Percentiles rank a stretch among this genome's conserved stretches.
phyloP scores from a whole-genome alignment of 2,329 filamentous ascomycete species.

The Immersiporthe knoxdaviesiana region DNA sequence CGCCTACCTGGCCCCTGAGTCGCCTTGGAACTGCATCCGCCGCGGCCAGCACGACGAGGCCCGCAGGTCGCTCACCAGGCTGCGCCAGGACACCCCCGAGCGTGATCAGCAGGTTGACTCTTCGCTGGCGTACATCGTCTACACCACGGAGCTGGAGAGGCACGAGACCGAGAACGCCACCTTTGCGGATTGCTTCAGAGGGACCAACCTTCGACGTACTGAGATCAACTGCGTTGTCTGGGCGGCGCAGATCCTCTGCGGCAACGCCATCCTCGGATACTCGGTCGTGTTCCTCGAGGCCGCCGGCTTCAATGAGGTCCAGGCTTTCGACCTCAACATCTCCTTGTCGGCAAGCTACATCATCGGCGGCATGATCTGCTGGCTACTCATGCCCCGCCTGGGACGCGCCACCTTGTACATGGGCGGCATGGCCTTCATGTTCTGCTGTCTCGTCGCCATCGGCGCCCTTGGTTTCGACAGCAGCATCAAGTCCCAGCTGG shows the following conservation, averaged over 20 bases:
- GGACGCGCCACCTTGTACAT: slow-evolving; percentile 48
- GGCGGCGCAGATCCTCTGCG: slow-evolving; percentile 44
- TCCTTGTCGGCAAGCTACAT: slow-evolving; percentile 46
- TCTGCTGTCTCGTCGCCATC: slow-evolving; percentile 42
- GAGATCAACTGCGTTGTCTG: slow-evolving; percentile 43
- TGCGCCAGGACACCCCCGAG: slow-evolving; percentile 33
- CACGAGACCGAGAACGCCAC: slow-evolving; percentile 32
- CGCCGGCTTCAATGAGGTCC: slow-evolving; percentile 42
- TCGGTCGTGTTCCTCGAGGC: slow-evolving; percentile 44
- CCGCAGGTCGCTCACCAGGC: slow-evolving; percentile 33
- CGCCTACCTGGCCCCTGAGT: slow-evolving; percentile 43
- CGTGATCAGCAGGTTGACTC: slow-evolving; percentile 36
- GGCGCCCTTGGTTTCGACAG: slow-evolving; percentile 38
- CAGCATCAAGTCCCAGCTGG: slow-evolving; percentile 34
- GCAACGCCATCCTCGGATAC: slow-evolving; percentile 43
- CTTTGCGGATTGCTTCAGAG: slow-evolving; percentile 34
- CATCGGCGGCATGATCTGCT: slow-evolving; percentile 44
- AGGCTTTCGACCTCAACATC: slow-evolving; percentile 46
- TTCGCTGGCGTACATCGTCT: slow-evolving; percentile 33
- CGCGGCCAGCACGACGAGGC: slow-evolving; percentile 36
- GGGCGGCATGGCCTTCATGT: slow-evolving; percentile 44
- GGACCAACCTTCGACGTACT: slow-evolving; percentile 35
- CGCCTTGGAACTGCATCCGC: slow-evolving; percentile 43
- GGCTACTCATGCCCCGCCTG: slow-evolving; percentile 45
- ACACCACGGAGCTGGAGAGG: slow-evolving; percentile 34